These are phyloP conservation scores for Penicillium coffeae DNA, from an alignment of 495 filamentous ascomycete species.

Conservation along the genomic window DNA sequence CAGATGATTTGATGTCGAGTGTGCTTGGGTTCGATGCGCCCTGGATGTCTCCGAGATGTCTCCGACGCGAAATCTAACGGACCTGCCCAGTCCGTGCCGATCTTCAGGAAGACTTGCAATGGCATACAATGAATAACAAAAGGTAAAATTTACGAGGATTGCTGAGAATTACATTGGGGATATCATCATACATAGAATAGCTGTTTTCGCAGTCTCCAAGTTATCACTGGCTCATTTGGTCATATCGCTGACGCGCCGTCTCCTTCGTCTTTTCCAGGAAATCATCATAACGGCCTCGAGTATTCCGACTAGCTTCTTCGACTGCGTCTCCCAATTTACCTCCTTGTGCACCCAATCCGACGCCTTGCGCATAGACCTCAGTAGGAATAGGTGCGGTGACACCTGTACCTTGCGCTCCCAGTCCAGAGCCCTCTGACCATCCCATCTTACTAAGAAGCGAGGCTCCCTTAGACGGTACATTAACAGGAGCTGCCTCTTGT, in stretches of 20 bases:
- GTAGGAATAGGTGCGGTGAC: slow-evolving; percentile 73
- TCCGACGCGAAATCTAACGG: too few relatives aligned
- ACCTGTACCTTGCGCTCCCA: slow-evolving; percentile 77
- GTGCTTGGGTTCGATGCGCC: background rate
- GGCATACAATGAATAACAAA: too few relatives aligned
- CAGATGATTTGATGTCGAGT: too few relatives aligned
- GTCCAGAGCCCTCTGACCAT: slow-evolving; percentile 73
- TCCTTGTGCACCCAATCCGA: slow-evolving; percentile 81
- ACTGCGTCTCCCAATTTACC: slow-evolving; percentile 79
- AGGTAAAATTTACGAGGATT: too few relatives aligned
- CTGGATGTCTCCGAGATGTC: background rate
- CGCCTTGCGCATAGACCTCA: slow-evolving; percentile 75
- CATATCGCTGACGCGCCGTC: slow-evolving; percentile 74
- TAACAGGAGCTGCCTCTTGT: slow-evolving; percentile 36
- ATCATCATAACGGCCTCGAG: slow-evolving; percentile 62
- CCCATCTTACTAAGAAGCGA: slow-evolving; percentile 88
- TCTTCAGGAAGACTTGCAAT: too few relatives aligned
- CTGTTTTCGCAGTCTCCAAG: background rate
- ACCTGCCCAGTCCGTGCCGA: too few relatives aligned
- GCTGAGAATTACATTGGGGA: too few relatives aligned
- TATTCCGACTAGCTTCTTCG: slow-evolving; percentile 73
- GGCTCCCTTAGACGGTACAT: slow-evolving; percentile 70
- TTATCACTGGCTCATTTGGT: slow-evolving; percentile 45
- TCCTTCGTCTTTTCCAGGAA: slow-evolving; percentile 78
- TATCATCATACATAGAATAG: background rate